Evolutionary conservation across 768 basidiomycete genomes (phyloP).

Genomic region (Calocybe cyanea): DNA sequence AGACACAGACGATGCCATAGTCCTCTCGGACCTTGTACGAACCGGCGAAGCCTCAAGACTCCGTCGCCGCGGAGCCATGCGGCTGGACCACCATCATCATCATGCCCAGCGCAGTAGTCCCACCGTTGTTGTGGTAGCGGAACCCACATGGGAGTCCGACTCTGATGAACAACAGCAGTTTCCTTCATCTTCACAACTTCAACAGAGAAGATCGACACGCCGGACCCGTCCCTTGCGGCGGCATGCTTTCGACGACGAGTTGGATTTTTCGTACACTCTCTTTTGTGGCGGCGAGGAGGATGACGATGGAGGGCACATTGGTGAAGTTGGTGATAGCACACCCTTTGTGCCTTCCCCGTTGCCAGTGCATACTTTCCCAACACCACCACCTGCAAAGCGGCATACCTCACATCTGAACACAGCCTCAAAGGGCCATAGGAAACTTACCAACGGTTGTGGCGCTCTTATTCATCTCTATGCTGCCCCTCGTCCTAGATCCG

Average conservation of each 20-base stretch:
- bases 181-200: conserved; percentile 1
- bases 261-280: conserved; percentile 4
- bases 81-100: conserved; percentile 40
- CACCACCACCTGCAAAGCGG: not conserved
- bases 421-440: conserved; percentile 6
- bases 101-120: conserved; percentile 6
- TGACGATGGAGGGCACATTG: not conserved
- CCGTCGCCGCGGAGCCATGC: conserved; percentile 70
- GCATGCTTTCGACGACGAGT: not conserved
- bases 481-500: conserved; percentile 43
- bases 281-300: conserved; percentile 9
- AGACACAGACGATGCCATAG: conserved; percentile 57
- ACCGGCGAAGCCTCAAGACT: conserved; percentile 72
- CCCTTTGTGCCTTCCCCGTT: conserved; percentile 17
- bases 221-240: not conserved
- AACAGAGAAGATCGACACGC: conserved; percentile 9
- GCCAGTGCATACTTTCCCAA: conserved; percentile 9
- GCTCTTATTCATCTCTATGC: conserved; percentile 55
- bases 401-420: too few relatives aligned
- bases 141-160: conserved; percentile 26
- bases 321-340: not conserved
- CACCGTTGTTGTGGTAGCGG: conserved; percentile 13
- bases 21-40: conserved; percentile 70
- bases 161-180: conserved; percentile 10
- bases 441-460: conserved; percentile 52